phyloP scores from a whole-genome alignment of 768 basidiomycete genomes.

The Boletus subcaerulescens region DNA sequence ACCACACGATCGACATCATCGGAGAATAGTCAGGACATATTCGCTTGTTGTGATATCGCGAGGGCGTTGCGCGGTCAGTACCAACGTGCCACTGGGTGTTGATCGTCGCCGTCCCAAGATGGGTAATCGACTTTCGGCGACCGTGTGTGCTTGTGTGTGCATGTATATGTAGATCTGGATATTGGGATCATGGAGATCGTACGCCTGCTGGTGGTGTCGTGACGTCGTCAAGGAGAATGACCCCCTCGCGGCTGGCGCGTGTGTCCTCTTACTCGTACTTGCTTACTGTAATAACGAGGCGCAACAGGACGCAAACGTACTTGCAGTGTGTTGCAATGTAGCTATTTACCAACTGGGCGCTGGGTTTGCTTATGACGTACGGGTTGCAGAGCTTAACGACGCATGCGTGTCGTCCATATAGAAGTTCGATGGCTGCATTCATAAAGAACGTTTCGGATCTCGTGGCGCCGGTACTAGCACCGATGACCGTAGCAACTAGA shows the following conservation, averaged over 20 bases:
- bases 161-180: no score
- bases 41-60: no score
- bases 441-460: slow-evolving; percentile 8
- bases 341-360: neutral
- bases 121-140: no score
- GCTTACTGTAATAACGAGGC: neutral
- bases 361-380: neutral
- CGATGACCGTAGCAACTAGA: no score
- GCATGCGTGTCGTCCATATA: neutral
- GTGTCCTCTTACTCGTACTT: neutral
- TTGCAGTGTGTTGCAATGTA: neutral
- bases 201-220: neutral
- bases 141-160: no score
- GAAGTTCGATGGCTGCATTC: neutral
- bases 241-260: neutral
- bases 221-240: neutral
- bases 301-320: neutral
- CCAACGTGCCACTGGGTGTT: neutral
- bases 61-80: no score
- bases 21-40: no score
- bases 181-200: neutral
- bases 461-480: neutral
- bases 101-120: neutral
- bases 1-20: no score
- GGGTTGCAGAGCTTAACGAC: neutral